Evolutionary conservation across 495 filamentous ascomycete genomes (phyloP), one percentile per base, ranked within the genome.

Genomic region (Aspergillus heteromorphus): DNA sequence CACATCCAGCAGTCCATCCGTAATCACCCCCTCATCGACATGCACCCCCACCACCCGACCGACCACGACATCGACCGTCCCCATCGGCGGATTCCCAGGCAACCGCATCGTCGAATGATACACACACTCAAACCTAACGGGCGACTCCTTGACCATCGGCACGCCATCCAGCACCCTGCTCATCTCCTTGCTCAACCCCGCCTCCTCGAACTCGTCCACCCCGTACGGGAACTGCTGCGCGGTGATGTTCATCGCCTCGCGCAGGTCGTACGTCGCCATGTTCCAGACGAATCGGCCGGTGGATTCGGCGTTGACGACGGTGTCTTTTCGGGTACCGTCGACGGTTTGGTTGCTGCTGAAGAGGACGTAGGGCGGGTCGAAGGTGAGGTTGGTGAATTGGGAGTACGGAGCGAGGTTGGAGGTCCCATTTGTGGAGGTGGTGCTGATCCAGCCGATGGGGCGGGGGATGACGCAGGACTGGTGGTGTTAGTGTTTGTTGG

Each of bases 361-460:
- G 74, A 83, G 78, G 40, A 83, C 73, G 56, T 78, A 79, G 0
- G 80, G 79, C 10, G 80, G 82, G 65, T 82, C 78, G 65, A 80
- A 85, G 40, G 78, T 80, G 0, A 83, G 71, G 59, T 83, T 85
- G 59, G 75, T 82, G 70, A 84, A 83, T 64, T 83, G 81, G 1
- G 63, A 72, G 63, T 76, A 85, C 0, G 82, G 82, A 0, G 79
- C 81, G 5, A 83, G 71, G 56, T 83, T 83, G 54, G 66, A 58
- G 47, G 59, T 48, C 36, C 67, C 68, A 1, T 63, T 40, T 59
- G 56, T 53, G 51, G 65, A 69, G 40, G 60, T 61, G 5, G 73
- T 77, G 31, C 60, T 68, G 43, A 76, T 79, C 72, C 75, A 77
- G 38, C 74, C 75, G 45, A 77, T 77, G 23, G 73, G 72, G 9